Evolutionary conservation across 75 land plant species (phyloP), one percentile per base, ranked within the genome.

Genomic region (Sequoiadendron giganteum): DNA sequence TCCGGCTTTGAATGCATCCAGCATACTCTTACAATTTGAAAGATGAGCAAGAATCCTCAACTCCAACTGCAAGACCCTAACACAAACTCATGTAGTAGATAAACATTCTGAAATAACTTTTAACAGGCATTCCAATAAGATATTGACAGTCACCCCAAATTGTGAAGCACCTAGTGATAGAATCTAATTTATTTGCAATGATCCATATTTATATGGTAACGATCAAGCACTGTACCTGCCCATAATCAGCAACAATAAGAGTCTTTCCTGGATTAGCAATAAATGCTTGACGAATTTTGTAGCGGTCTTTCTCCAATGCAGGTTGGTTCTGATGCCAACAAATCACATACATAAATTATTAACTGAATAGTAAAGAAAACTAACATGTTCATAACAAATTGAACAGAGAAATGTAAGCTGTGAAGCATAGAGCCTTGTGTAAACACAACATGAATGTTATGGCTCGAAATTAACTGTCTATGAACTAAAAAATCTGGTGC

Each of bases 171-270:
- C 15, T 34, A 75, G 77, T 75, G 15, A 75, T 34, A 32, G 3
- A 7, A 65, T 25, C n/a, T 65, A 25, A 65, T 1, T 65, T 65
- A 19, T 79, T 18, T 40, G 45, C 40, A 40, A 79, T 8, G 45
- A 1, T 42, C 9, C 25, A 32, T 18, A 79, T 30, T 42, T 79
- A 1, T 39, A 40, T 19, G 16, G 43, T 40, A 79, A 25, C 28
- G 4, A 79, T 79, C 47, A 76, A 84, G 15, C 15, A 56, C 84
- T 28, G 42, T 30, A 96, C 99, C 96, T 98, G 99, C 55, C 99
- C 99, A 92, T 98, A 98, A 88, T 98, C 99, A 89, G 99, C 99
- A 85, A 98, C 97, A 77, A 98, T 92, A 30, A 98, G 93, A 14
- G 95, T 94, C 45, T 96, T 98, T 47, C 96, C 98, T 52, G 97